Evolutionary conservation across 176 grass and related monocot species (phyloP).

Genomic region (Microstegium vimineum): DNA sequence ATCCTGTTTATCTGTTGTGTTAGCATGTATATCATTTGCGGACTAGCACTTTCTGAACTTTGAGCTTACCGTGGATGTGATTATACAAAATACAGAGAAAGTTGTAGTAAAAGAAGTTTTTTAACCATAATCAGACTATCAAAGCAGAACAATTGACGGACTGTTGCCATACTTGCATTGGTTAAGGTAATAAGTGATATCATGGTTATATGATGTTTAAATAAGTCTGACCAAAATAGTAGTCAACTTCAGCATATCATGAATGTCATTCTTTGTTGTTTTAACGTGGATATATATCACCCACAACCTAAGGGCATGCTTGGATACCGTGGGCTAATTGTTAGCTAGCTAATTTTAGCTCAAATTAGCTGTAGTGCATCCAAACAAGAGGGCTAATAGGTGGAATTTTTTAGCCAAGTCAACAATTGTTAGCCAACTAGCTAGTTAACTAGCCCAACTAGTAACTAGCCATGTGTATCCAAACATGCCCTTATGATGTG

Average conservation of each 20-base stretch:
- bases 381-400: neutral
- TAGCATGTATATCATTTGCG: neutral
- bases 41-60: neutral
- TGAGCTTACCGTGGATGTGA: neutral
- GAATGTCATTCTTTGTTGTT: neutral
- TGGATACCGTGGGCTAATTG: neutral
- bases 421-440: neutral
- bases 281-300: slow-evolving; percentile 2
- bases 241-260: neutral
- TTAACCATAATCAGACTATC: neutral
- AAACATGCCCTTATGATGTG: neutral
- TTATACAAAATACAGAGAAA: neutral
- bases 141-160: neutral
- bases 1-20: neutral
- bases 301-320: neutral
- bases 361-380: neutral
- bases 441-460: neutral
- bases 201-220: neutral
- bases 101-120: neutral
- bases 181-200: neutral
- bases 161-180: neutral
- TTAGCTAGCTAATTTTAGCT: neutral
- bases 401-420: neutral
- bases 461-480: neutral
- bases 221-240: neutral